Evolutionary conservation across 805 yeast species (phyloP), one percentile per base, ranked within the genome.

Genomic region (Groenewaldozyma tartarivorans): DNA sequence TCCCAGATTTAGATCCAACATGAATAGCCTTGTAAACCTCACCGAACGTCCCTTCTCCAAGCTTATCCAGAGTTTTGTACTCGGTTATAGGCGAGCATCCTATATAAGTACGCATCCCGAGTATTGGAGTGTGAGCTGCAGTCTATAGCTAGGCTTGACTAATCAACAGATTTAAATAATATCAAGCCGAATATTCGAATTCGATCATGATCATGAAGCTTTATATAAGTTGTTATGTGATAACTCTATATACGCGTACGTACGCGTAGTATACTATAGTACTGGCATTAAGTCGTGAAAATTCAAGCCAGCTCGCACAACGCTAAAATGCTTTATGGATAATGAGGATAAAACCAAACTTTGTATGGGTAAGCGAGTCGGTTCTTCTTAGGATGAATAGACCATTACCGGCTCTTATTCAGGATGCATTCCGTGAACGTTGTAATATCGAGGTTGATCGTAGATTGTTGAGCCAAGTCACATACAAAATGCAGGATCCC

Each of bases 21-120:
- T 66, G 70, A 7, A 56, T 62, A 3, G 95, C 97, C 54, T 81
- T 83, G 53, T 79, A 79, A 2, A 90, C 98, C 39, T 86, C 85
- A 20, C 94, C 94, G 61, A 83, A 83, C 0, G 94, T 81, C n/a
- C 94, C 94, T 51, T 81, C 82, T 1, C 94, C 94, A 11, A 83
- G 66, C 53, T 63, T 63, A 4, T 57, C 63, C 27, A 54, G 49
- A 26, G 59, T 40, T n/a, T 47, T 46, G 44, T 67, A 66, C 24
- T 51, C 58, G 15, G 50, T 45, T 29, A 63, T 50, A 32, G 49
- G 42, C 30, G 66, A 55, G 49, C 68, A 64, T 3, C 68, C 68
- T 26, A 47, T 40, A 34, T 48, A 56, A 7, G 11, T 30, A 13
- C 24, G 20, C 35, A 21, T 36, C 29, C 29, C n/a, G n/a, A n/a